phyloP scores from a whole-genome alignment of 176 grass and related monocot genomes.

The Luzula sylvatica region DNA sequence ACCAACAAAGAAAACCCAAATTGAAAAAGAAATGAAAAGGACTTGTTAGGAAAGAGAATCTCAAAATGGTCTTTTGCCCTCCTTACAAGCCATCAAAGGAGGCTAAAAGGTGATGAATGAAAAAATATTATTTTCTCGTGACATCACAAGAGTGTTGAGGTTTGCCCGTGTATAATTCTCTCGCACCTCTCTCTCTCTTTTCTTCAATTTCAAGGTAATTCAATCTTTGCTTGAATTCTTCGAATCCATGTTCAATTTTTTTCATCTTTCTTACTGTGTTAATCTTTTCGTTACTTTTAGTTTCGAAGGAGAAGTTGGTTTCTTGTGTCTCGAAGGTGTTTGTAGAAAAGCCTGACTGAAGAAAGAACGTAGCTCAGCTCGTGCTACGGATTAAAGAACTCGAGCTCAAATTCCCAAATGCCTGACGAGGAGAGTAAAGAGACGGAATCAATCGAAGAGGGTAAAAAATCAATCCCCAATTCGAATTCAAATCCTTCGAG shows the following conservation, averaged over 20 bases:
- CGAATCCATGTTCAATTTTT: background rate
- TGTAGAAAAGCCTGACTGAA: background rate
- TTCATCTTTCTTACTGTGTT: background rate
- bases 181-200: slow-evolving; percentile 8
- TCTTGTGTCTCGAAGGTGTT: background rate
- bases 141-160: slow-evolving; percentile 15
- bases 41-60: background rate
- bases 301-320: slow-evolving; percentile 1
- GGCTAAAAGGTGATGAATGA: background rate
- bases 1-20: slow-evolving; percentile 4
- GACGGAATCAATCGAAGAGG: background rate
- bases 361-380: background rate
- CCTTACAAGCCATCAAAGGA: slow-evolving; percentile 11
- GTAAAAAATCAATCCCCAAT: background rate
- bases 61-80: slow-evolving; percentile 3
- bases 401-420: slow-evolving; percentile 12
- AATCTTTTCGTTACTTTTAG: background rate
- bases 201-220: slow-evolving; percentile 7
- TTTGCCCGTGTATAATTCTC: background rate
- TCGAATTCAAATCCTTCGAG: slow-evolving; percentile 1
- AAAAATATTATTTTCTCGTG: slow-evolving; percentile 1
- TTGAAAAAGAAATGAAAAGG: slow-evolving; percentile 14
- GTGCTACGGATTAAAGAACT: background rate
- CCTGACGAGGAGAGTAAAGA: slow-evolving; percentile 14
- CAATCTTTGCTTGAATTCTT: slow-evolving; percentile 16